Evolutionary conservation across 2,329 filamentous ascomycete species (phyloP), one percentile per base, ranked within the genome.

Genomic region (Plenodomus biglobosus): DNA sequence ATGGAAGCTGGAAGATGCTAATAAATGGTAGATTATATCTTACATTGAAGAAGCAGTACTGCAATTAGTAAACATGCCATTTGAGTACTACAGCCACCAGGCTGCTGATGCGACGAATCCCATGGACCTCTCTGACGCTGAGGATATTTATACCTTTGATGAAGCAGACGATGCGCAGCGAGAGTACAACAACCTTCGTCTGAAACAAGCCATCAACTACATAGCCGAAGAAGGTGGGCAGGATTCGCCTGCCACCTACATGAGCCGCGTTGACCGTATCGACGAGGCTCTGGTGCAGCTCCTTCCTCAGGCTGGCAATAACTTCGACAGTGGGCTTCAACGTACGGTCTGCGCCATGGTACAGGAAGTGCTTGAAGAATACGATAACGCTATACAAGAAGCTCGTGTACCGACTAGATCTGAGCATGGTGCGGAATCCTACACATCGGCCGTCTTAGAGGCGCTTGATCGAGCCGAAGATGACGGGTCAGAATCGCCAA

Each of bases 181-280:
- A 16, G 38, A 59, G 0, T 17, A 44, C 39, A 66, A 63, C 38
- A 45, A 70, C 38, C 47, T 40, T 13, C 58, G 58, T 30, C 56
- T 70, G 10, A 50, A 46, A 17, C 58, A 65, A 52, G 64, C 65
- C 2, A 60, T 69, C 40, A 52, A 49, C 19, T 70, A 70, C 46
- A 39, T 70, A 32, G 38, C 45, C 16, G 32, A 48, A 15, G 56
- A 65, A 42, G 61, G 64, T 21, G 55, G 55, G 4, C 30, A 47
- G 2, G 66, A 69, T 40, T 50, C 58, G 6, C 39, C 42, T 15
- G 34, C 35, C 4, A 45, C 42, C 10, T 69, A 56, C 40, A 51
- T 59, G 8, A 34, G 62, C n/a, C 56, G 58, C 3, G 50, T 69
- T 18, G 40, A 61, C 35, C 50, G 45, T n/a, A 68, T 70, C 45